phyloP scores from a whole-genome alignment of 495 filamentous ascomycete species.

The Tuber umbilicatum region DNA sequence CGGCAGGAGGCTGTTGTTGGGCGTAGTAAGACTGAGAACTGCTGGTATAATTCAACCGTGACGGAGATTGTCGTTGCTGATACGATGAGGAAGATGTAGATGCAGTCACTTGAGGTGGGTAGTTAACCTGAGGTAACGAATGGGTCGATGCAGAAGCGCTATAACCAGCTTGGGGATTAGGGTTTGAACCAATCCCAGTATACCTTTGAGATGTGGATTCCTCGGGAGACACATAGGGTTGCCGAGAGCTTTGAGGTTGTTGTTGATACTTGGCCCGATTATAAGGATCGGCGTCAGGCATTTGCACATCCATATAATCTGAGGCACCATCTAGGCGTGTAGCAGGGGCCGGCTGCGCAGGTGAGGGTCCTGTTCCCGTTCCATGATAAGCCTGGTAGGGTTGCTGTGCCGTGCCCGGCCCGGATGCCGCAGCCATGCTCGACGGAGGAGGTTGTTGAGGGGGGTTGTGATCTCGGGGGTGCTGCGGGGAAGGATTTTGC shows the following conservation, averaged over 20 bases:
- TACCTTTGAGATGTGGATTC: conserved; percentile 85
- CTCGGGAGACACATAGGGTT: conserved; percentile 46
- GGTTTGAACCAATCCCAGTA: conserved; percentile 76
- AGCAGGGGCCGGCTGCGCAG: conserved; percentile 51
- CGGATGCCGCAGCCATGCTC: conserved; percentile 23
- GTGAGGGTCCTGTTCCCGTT: conserved; percentile 49
- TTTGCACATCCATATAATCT: conserved; percentile 60
- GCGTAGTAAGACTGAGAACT: conserved; percentile 62
- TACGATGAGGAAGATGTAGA: conserved; percentile 15
- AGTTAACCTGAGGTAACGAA: conserved; percentile 26
- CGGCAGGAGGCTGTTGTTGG: conserved; percentile 21
- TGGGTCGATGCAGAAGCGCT: conserved; percentile 47
- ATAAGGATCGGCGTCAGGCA: conserved; percentile 73
- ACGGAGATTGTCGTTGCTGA: conserved; percentile 59
- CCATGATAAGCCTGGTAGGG: conserved; percentile 42
- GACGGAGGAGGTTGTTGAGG: conserved; percentile 26
- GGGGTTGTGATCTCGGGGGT: conserved; percentile 32
- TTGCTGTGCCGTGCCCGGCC: conserved; percentile 27
- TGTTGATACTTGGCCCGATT: conserved; percentile 59
- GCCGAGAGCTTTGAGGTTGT: conserved; percentile 33
- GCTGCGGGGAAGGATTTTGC: conserved; percentile 26
- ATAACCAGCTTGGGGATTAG: conserved; percentile 58
- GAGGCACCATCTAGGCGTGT: conserved; percentile 45
- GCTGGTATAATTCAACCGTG: conserved; percentile 52
- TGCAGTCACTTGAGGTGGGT: conserved; percentile 23